Evolutionary conservation across 1,139 yeast species (phyloP).

Genomic region (Zygoascus sp.): DNA sequence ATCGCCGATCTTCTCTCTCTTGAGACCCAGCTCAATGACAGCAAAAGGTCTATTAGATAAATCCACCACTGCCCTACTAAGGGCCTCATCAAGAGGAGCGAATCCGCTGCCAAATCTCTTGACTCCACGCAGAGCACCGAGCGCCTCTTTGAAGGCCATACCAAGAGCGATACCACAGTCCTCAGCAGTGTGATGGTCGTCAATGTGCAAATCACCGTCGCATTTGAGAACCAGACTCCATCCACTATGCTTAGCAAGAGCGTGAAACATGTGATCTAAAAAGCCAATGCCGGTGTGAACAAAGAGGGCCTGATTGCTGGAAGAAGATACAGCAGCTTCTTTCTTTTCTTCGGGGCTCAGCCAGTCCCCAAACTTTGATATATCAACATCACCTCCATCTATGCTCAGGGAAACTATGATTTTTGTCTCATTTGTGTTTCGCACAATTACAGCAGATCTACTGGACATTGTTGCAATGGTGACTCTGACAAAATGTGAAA

Average conservation of each 20-base stretch:
- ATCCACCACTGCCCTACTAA: slow-evolving; percentile 91
- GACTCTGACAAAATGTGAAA: slow-evolving; percentile 3
- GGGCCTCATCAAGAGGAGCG: slow-evolving; percentile 95
- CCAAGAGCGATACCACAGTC: slow-evolving; percentile 94
- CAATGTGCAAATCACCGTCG: slow-evolving; percentile 90
- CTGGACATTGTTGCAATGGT: slow-evolving; percentile 9
- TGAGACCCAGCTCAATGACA: slow-evolving; percentile 80
- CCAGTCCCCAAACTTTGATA: slow-evolving; percentile 45
- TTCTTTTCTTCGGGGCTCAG: slow-evolving; percentile 45
- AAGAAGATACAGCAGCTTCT: slow-evolving; percentile 42
- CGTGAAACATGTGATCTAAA: slow-evolving; percentile 95
- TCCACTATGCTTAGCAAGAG: slow-evolving; percentile 93
- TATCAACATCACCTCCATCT: slow-evolving; percentile 72
- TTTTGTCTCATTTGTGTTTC: slow-evolving; percentile 90
- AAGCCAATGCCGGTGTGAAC: slow-evolving; percentile 93
- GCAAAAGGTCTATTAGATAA: slow-evolving; percentile 90
- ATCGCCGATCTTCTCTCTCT: slow-evolving; percentile 90
- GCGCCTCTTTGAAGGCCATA: slow-evolving; percentile 78
- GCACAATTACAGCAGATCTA: slow-evolving; percentile 48
- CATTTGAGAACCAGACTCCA: slow-evolving; percentile 91
- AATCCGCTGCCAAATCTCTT: slow-evolving; percentile 91
- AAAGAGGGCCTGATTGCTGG: slow-evolving; percentile 61
- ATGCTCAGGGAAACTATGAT: slow-evolving; percentile 80
- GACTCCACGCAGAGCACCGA: slow-evolving; percentile 86
- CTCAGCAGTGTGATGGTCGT: slow-evolving; percentile 95